phyloP scores from a whole-genome alignment of 345 rosid genomes.

The Aethionema arabicum region DNA sequence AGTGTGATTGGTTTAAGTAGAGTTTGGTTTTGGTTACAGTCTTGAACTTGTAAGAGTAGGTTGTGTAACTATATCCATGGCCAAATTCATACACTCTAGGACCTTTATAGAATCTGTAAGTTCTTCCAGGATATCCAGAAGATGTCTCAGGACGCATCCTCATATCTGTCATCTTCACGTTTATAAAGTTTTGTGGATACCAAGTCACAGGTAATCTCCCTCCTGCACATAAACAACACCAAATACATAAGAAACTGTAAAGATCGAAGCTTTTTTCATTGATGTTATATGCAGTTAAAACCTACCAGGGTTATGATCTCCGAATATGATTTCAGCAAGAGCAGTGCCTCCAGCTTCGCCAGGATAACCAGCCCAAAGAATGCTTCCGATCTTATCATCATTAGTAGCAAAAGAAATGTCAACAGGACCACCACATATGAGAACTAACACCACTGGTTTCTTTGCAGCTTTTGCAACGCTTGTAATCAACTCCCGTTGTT shows the following conservation, averaged over 20 bases:
- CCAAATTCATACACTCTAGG: constrained; percentile 64
- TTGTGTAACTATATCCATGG: constrained; percentile 75
- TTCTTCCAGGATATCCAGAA: constrained; percentile 79
- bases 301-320: constrained; percentile 86
- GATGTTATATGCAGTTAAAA: no score
- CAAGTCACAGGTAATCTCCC: constrained; percentile 89
- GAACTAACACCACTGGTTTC: constrained; percentile 66
- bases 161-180: constrained; percentile 85
- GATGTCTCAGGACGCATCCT: constrained; percentile 65
- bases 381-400: constrained; percentile 58
- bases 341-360: constrained; percentile 87
- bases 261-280: background rate
- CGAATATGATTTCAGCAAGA: constrained; percentile 78
- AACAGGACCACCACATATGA: constrained; percentile 81
- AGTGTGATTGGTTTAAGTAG: constrained; percentile 41
- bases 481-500: constrained; percentile 62
- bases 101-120: constrained; percentile 77
- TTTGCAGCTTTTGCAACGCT: constrained; percentile 62
- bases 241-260: background rate
- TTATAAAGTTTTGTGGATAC: constrained; percentile 69
- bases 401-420: constrained; percentile 67
- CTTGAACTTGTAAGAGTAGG: constrained; percentile 52
- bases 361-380: constrained; percentile 96
- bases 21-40: constrained; percentile 32
- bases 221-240: constrained; percentile 43